These are phyloP conservation scores for Ramularia endophylla DNA, from an alignment of 2,329 filamentous ascomycete species.

Conservation along the genomic window DNA sequence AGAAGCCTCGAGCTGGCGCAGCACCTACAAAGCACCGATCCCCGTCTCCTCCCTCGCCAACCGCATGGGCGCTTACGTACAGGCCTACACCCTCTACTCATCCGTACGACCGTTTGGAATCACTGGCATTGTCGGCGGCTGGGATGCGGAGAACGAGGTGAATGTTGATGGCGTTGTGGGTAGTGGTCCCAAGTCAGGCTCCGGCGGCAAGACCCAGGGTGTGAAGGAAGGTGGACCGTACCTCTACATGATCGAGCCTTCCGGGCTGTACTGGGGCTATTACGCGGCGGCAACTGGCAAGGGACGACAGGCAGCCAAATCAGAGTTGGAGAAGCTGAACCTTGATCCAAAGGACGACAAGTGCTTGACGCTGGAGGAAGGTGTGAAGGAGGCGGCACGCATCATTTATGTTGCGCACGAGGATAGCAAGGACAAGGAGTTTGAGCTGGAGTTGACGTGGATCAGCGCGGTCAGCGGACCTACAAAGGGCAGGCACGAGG, in stretches of 20 bases:
- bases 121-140: constrained; percentile 87
- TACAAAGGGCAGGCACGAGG: constrained; percentile 86
- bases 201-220: constrained; percentile 72
- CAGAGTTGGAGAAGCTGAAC: constrained; percentile 96
- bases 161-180: constrained; percentile 90
- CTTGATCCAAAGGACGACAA: constrained; percentile 57
- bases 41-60: constrained; percentile 80
- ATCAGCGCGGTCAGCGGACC: constrained; percentile 78
- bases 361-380: constrained; percentile 73
- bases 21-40: constrained; percentile 91
- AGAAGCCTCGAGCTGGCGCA: constrained; percentile 85
- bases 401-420: constrained; percentile 98
- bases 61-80: constrained; percentile 91
- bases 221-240: constrained; percentile 81
- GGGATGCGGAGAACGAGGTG: constrained; percentile 80
- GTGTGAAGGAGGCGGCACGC: constrained; percentile 89
- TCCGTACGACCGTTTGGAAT: constrained; percentile 96
- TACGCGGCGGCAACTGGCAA: constrained; percentile 97
- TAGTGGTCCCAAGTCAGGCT: constrained; percentile 67
- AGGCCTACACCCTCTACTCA: constrained; percentile 96
- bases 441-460: constrained; percentile 99
- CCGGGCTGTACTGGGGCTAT: constrained; percentile 97
- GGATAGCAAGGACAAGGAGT: constrained; percentile 99
- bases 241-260: constrained; percentile 99
- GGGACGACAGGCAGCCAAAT: constrained; percentile 92